Conservation (phyloP, 192 early-diverging fungal species). For the Phlyctochytrium arcticum region DNA sequence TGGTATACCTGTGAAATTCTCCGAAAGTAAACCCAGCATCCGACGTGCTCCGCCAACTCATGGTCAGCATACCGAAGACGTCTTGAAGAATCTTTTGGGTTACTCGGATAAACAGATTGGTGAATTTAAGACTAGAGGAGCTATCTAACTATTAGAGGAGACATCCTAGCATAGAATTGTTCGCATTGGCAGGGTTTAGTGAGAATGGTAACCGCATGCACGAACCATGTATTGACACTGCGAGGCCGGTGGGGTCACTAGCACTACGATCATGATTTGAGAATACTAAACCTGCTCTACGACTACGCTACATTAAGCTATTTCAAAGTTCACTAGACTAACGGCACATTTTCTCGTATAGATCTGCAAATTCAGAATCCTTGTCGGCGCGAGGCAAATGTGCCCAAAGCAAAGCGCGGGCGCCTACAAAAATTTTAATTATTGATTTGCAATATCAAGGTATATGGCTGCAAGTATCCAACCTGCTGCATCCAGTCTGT, state of each 20-base stretch:
- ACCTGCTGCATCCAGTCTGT: constrained; percentile 45
- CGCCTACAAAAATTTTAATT: constrained; percentile 13
- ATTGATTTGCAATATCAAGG: too few species aligned
- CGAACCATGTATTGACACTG: too few species aligned
- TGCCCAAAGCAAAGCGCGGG: constrained; percentile 31
- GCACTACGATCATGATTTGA: too few species aligned
- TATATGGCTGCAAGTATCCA: not conserved
- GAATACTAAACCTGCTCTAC: too few species aligned
- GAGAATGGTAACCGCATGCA: too few species aligned
- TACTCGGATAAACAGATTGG: constrained; percentile 59
- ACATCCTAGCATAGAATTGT: too few species aligned
- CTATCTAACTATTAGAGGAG: constrained; percentile 8
- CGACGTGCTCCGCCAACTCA: constrained; percentile 74
- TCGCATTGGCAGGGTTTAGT: too few species aligned
- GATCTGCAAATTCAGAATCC: constrained; percentile 5
- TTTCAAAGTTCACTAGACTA: too few species aligned
- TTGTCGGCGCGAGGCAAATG: constrained; percentile 34
- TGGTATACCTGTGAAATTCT: constrained; percentile 77
- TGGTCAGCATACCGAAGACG: constrained; percentile 84
- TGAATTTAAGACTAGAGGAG: not conserved
- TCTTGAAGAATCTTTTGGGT: constrained; percentile 61
- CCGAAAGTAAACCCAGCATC: constrained; percentile 57
- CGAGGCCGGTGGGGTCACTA: too few species aligned
- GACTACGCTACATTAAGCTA: too few species aligned
- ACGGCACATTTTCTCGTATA: constrained; percentile 13